Evolutionary conservation across 345 rosid species (phyloP).

Genomic region (Aethionema arabicum): DNA sequence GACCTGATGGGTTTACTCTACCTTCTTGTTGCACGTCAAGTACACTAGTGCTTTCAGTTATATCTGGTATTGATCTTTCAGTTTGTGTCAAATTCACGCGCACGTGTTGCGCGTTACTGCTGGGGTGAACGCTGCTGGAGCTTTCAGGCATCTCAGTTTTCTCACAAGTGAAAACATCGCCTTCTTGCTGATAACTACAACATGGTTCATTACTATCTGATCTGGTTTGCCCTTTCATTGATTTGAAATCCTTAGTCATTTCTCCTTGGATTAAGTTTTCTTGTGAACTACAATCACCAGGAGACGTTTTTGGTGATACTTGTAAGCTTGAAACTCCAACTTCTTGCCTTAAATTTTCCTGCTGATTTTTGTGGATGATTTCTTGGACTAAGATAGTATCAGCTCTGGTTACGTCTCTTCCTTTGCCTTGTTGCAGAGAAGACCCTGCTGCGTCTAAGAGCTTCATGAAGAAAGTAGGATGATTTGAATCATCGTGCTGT

Average conservation of each 20-base stretch:
- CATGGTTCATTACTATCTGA: constrained; percentile 35
- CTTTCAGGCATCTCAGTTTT: constrained; percentile 34
- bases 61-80: constrained; percentile 37
- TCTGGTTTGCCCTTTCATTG: constrained; percentile 37
- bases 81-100: constrained; percentile 27
- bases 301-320: constrained; percentile 30
- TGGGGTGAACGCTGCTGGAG: constrained; percentile 25
- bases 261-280: constrained; percentile 18
- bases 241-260: constrained; percentile 33
- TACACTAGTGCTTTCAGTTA: constrained; percentile 42
- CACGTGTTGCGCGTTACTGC: constrained; percentile 32
- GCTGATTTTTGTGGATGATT: constrained; percentile 23
- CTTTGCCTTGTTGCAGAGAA: constrained; percentile 32
- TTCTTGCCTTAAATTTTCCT: constrained; percentile 25
- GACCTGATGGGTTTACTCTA: constrained; percentile 36
- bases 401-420: constrained; percentile 27
- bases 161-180: constrained; percentile 28
- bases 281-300: constrained; percentile 36
- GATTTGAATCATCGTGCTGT: constrained; percentile 33
- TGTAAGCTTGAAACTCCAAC: constrained; percentile 33
- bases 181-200: constrained; percentile 32
- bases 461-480: constrained; percentile 48
- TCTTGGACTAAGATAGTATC: constrained; percentile 35
- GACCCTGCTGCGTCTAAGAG: constrained; percentile 54
- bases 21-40: constrained; percentile 35